Evolutionary conservation across 352 stramenopile genomes (phyloP), one percentile per base, ranked within the genome.

Genomic region (Phytophthora melonis): DNA sequence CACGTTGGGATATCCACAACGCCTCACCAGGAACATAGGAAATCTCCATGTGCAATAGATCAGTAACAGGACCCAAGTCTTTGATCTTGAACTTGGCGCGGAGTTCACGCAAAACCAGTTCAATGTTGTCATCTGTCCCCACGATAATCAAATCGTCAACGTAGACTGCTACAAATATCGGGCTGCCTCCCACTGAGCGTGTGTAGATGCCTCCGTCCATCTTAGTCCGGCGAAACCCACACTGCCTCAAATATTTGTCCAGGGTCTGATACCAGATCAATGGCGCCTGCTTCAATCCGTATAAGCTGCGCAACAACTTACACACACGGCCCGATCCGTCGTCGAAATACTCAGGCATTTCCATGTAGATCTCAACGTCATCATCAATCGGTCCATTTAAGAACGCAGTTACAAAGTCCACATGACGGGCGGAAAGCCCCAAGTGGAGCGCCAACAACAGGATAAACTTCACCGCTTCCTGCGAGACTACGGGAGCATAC

Each of bases 301-400:
- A 41, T 14, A 41, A 14, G 34, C 34, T 41, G 34, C 34, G 34
- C 34, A 41, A 14, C 34, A 41, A 41, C 34, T 41, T 41, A 14
- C 10, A 41, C 34, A 41, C 34, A 5, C 34, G 34, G 34, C 34
- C 34, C 2, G 34, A 41, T 16, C 34, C 61, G 10, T 68, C 50
- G 10, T 68, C 50, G n/a, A 67, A 61, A 14, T 68, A 61, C 14
- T 68, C 61, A 1, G 61, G 50, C 25, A 68, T 68, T 16, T 61
- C 61, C 61, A 68, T 68, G 9, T 61, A 68, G 5, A 61, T 68
- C 5, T 68, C 50, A 2, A 21, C 50, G 32, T 68, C 61, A 2
- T 21, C 61, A 45, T 41, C 34, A 41, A 60, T 61, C 5, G 61
- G 50, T 10, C 32, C 61, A 43, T 55, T 68, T 6, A 68, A 18